A percentile compares a stretch with the other conserved stretches of the same genome.
Conservation (phyloP, 176 grass and related monocot genomes). For the Avena sativa region DNA sequence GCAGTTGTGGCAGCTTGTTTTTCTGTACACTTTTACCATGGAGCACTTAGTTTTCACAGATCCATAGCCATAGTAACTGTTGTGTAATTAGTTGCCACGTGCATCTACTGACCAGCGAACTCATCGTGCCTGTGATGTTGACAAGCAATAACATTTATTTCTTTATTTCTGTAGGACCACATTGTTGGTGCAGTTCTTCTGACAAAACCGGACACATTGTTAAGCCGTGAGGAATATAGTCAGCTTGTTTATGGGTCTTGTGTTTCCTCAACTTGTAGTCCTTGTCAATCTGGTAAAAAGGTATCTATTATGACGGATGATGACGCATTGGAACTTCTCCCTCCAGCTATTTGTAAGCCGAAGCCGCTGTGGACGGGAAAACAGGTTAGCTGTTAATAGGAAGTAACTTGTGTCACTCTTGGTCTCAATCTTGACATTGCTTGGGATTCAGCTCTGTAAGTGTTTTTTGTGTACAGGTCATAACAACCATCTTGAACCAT, state of each 20-base stretch:
- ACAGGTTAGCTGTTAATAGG: constrained; percentile 59
- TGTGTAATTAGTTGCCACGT: constrained; percentile 22
- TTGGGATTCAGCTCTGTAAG: constrained; percentile 1
- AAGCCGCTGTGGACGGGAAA: constrained; percentile 89
- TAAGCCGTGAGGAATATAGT: constrained; percentile 86
- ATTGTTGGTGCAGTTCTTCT: constrained; percentile 93
- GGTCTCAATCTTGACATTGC: constrained; percentile 16
- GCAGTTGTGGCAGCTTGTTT: not conserved
- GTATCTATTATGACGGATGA: constrained; percentile 54
- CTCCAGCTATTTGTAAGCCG: constrained; percentile 76
- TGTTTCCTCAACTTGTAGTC: constrained; percentile 46
- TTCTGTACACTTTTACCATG: constrained; percentile 12
- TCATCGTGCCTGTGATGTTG: not conserved
- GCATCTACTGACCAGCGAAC: constrained; percentile 6
- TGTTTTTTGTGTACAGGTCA: constrained; percentile 62
- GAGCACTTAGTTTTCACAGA: constrained; percentile 17
- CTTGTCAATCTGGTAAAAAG: constrained; percentile 56
- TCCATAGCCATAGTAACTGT: not conserved
- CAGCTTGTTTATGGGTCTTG: constrained; percentile 84
- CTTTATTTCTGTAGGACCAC: constrained; percentile 71
- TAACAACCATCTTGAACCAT: constrained; percentile 89
- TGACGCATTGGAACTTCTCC: constrained; percentile 55
- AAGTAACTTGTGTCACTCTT: not conserved
- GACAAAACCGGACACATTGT: constrained; percentile 75
- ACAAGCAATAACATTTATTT: constrained; percentile 15